These are phyloP conservation scores for Torulaspora microellipsoides DNA, from an alignment of 805 yeast genomes.

Conservation along the genomic window DNA sequence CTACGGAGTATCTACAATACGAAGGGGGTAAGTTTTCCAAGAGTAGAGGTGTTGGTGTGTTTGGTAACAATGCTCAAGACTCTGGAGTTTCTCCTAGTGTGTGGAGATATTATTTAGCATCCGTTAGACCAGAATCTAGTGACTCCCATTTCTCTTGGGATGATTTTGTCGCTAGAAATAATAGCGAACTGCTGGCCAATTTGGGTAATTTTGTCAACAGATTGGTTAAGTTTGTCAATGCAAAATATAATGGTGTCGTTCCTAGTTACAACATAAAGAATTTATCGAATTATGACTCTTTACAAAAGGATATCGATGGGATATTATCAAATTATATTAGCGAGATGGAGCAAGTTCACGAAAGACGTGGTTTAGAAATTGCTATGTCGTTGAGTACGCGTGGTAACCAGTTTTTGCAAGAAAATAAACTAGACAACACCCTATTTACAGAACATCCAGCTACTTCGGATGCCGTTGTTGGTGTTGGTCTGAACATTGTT, in stretches of 20 bases:
- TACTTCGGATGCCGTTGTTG: constrained; percentile 86
- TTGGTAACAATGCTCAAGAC: constrained; percentile 95
- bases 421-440: constrained; percentile 87
- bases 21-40: constrained; percentile 98
- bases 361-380: constrained; percentile 84
- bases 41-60: constrained; percentile 96
- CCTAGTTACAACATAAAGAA: constrained; percentile 56
- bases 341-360: constrained; percentile 71
- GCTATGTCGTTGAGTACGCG: constrained; percentile 90
- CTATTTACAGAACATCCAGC: constrained; percentile 71
- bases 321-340: constrained; percentile 58
- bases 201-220: constrained; percentile 96
- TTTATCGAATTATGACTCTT: constrained; percentile 44
- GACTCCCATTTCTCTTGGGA: constrained; percentile 98
- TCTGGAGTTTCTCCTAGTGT: constrained; percentile 89
- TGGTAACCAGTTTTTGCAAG: constrained; percentile 95
- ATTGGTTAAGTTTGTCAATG: constrained; percentile 79
- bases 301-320: constrained; percentile 54
- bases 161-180: constrained; percentile 90
- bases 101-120: constrained; percentile 94
- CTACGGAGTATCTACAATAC: constrained; percentile 95
- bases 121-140: constrained; percentile 90
- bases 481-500: constrained; percentile 82
- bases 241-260: constrained; percentile 87
- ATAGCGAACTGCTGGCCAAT: constrained; percentile 89